Base-by-base conservation (phyloP, 768 basidiomycete species). In the Lactifluus piperatus region DNA sequence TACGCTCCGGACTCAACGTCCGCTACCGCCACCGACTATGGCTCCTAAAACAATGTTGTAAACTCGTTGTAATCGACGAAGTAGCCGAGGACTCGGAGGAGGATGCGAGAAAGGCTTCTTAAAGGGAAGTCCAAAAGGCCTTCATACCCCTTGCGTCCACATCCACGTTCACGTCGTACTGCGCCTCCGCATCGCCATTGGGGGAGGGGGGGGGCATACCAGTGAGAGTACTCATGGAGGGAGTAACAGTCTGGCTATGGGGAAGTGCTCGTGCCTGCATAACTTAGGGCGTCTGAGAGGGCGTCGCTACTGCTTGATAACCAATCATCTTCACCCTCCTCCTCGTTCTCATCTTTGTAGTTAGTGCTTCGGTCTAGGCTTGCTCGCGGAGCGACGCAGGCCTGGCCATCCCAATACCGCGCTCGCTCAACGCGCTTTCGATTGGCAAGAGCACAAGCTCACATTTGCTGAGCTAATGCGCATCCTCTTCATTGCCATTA, bases 221-320 rank as follows among this genome's bases (percentile, higher is more conserved):
- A n/a, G n/a, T n/a, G n/a, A n/a, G n/a, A n/a, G n/a, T n/a, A n/a
- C n/a, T n/a, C 41, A 43, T 43, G 8, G 41, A 9, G n/a, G 1
- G 30, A 44, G 43, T 11, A 24, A 2, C 3, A 22, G 43, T 29
- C 34, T 20, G 6, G 18, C 24, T 50, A 22, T 2, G 48, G 22
- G 10, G 48, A 20, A 6, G 54, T 20, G 37, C 29, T 48, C 10
- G 13, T 2, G 18, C 39, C 16, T 20, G 18, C 37, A 14, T 54
- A 20, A 37, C 51, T 56, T 27, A 50, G 64, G 14, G 58, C 60
- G 14, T 73, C 71, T 2, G 57, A 46, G 44, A 58, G 45, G 18
- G 56, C 66, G 37, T 67, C 67, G 11, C 66, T 58, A 11, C 65
- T 57, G 32, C 66, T 51, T 57, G 72, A 68, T 45, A 77, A 71